These are phyloP conservation scores for Talaromyces proteolyticus DNA, from an alignment of 495 filamentous ascomycete genomes.

Conservation along the genomic window DNA sequence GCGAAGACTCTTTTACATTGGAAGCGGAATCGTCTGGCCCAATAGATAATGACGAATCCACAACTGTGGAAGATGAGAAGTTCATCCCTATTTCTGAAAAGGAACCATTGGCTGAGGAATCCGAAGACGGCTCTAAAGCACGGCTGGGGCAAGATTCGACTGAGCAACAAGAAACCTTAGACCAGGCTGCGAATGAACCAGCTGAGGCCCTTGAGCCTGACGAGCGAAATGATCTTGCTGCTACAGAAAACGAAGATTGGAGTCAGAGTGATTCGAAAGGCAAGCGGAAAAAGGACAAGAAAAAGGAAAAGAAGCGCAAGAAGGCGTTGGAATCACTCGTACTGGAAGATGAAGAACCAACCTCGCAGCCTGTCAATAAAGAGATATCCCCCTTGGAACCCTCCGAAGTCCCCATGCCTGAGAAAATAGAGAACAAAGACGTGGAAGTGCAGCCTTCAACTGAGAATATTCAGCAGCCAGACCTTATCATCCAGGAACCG, in stretches of 20 bases:
- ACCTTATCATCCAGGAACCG: not conserved
- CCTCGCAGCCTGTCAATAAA: not conserved
- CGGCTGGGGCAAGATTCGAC: not conserved
- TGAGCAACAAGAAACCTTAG: not conserved
- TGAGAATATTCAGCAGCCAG: conserved; percentile 6
- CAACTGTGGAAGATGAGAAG: not conserved
- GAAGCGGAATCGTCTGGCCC: not conserved
- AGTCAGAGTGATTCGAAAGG: not conserved
- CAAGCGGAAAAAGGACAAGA: conserved; percentile 15
- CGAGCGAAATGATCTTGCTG: not conserved
- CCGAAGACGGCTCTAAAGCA: conserved; percentile 9
- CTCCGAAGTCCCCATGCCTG: not conserved
- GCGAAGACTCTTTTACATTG: not conserved
- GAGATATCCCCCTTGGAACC: not conserved
- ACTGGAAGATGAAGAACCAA: not conserved
- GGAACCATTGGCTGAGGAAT: conserved; percentile 6
- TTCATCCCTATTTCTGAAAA: not conserved
- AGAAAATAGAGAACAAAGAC: not conserved
- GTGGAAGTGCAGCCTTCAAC: conserved; percentile 7
- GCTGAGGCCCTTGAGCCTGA: not conserved
- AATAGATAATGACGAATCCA: not conserved
- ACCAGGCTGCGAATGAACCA: not conserved
- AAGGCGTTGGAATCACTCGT: conserved; percentile 1
- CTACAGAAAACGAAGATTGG: not conserved
- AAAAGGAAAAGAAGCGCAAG: conserved; percentile 8